phyloP scores from a whole-genome alignment of 2,329 filamentous ascomycete species.

The Nemania diffusa region DNA sequence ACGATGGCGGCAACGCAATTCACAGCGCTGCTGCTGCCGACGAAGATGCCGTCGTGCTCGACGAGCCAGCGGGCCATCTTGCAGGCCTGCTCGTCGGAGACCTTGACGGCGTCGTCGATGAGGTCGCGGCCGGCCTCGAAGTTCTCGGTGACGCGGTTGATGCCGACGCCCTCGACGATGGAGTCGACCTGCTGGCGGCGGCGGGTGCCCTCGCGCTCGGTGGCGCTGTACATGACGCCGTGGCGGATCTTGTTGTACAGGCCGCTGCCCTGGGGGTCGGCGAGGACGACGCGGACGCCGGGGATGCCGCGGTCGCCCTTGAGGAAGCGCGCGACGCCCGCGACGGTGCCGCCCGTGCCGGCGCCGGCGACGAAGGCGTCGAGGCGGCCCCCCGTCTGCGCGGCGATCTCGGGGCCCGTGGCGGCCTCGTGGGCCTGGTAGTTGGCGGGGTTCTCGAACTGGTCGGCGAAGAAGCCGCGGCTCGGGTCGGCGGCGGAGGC shows the following conservation, averaged over 20 bases:
- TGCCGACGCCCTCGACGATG: conserved; percentile 94
- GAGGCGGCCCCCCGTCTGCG: conserved; percentile 77
- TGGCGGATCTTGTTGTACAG: conserved; percentile 91
- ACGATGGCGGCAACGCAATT: conserved; percentile 87
- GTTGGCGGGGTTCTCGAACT: conserved; percentile 93
- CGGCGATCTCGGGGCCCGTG: conserved; percentile 90
- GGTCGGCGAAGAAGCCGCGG: conserved; percentile 91
- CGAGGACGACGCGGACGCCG: conserved; percentile 71
- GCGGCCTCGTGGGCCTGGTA: conserved; percentile 83
- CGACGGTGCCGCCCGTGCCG: conserved; percentile 92
- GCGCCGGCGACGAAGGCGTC: conserved; percentile 94
- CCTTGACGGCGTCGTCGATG: conserved; percentile 88
- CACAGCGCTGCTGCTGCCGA: conserved; percentile 94
- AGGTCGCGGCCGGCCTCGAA: conserved; percentile 88
- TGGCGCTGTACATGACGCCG: conserved; percentile 93
- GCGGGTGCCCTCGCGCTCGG: conserved; percentile 90
- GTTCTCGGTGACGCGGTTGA: conserved; percentile 94
- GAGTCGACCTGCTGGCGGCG: conserved; percentile 92
- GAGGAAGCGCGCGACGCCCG: conserved; percentile 84
- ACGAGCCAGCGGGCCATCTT: conserved; percentile 97
- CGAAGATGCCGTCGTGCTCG: conserved; percentile 93
- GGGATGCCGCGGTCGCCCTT: conserved; percentile 74
- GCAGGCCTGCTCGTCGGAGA: conserved; percentile 88
- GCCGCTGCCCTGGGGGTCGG: conserved; percentile 93
- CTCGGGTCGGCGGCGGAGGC: conserved; percentile 68